A percentile compares a stretch with the other conserved stretches of the same genome.
phyloP scores from a whole-genome alignment of 179 eudicot genomes.

The Silene vulgaris region DNA sequence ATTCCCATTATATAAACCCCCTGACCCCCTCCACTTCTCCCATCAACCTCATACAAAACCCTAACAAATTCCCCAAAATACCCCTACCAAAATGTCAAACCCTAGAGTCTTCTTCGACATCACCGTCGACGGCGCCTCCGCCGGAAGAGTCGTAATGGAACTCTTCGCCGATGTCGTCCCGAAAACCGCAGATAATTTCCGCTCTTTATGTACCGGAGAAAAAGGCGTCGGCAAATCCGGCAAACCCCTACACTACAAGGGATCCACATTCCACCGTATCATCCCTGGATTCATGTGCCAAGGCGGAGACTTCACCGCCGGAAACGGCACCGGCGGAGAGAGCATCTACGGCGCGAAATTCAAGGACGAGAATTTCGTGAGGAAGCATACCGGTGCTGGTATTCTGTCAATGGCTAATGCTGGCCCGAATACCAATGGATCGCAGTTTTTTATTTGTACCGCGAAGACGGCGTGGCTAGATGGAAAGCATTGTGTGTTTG shows the following conservation, averaged over 20 bases:
- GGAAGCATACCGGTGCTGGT: slow-evolving; percentile 77
- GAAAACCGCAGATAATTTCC: slow-evolving; percentile 69
- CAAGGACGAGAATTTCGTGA: slow-evolving; percentile 67
- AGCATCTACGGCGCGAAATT: slow-evolving; percentile 69
- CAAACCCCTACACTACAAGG: slow-evolving; percentile 71
- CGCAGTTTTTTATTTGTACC: slow-evolving; percentile 82
- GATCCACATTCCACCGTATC: slow-evolving; percentile 64
- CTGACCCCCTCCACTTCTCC: not conserved
- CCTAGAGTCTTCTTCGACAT: slow-evolving; percentile 71
- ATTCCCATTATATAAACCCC: not conserved
- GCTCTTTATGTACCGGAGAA: slow-evolving; percentile 82
- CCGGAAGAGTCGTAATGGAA: slow-evolving; percentile 74
- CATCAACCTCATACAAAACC: not conserved
- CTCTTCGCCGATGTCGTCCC: slow-evolving; percentile 64
- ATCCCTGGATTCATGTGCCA: slow-evolving; percentile 73
- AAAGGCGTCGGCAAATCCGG: slow-evolving; percentile 50
- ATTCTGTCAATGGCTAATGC: slow-evolving; percentile 76
- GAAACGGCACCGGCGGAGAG: slow-evolving; percentile 85
- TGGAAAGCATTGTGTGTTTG: slow-evolving; percentile 71
- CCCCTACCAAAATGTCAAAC: not conserved
- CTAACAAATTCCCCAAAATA: not conserved
- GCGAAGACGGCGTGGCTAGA: slow-evolving; percentile 75
- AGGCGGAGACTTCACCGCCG: slow-evolving; percentile 82
- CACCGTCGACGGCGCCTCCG: slow-evolving; percentile 46
- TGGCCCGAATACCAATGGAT: slow-evolving; percentile 67